phyloP scores from a whole-genome alignment of 108 stramenopile genomes.

The Schizochytrium sp. region DNA sequence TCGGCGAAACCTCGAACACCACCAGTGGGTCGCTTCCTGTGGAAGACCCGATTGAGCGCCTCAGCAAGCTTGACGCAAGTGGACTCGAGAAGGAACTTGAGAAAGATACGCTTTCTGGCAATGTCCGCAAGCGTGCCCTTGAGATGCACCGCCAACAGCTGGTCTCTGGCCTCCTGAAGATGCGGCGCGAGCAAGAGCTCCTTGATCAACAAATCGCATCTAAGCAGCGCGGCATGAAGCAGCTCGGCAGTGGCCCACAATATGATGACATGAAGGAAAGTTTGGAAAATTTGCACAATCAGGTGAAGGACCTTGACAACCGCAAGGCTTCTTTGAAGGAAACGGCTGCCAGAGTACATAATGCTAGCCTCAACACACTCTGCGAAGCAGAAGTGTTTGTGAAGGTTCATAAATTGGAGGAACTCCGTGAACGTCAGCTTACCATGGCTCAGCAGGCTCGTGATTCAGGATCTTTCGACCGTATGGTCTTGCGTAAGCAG shows the following conservation, averaged over 20 bases:
- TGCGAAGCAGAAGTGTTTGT: background rate
- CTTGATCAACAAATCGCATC: conserved; percentile 23
- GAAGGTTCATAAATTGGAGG: background rate
- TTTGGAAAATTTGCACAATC: background rate
- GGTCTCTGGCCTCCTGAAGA: background rate
- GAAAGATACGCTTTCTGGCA: background rate
- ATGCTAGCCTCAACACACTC: background rate
- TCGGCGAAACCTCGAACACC: background rate
- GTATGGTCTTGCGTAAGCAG: conserved; percentile 26
- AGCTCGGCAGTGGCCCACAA: background rate
- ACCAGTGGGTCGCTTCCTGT: background rate
- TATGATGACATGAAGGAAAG: background rate
- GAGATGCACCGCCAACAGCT: background rate
- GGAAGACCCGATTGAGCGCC: background rate
- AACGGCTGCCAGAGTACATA: background rate
- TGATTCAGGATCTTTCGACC: conserved; percentile 13
- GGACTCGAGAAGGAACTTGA: conserved; percentile 11
- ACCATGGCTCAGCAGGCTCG: background rate
- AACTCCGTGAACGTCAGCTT: conserved; percentile 34
- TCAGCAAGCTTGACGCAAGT: background rate
- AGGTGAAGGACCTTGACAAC: background rate
- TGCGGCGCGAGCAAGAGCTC: conserved; percentile 27
- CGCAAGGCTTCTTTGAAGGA: conserved; percentile 28
- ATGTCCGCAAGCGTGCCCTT: background rate
- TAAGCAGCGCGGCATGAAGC: background rate